Conservation (phyloP, 352 stramenopile species). For the Sclerospora graminicola region DNA sequence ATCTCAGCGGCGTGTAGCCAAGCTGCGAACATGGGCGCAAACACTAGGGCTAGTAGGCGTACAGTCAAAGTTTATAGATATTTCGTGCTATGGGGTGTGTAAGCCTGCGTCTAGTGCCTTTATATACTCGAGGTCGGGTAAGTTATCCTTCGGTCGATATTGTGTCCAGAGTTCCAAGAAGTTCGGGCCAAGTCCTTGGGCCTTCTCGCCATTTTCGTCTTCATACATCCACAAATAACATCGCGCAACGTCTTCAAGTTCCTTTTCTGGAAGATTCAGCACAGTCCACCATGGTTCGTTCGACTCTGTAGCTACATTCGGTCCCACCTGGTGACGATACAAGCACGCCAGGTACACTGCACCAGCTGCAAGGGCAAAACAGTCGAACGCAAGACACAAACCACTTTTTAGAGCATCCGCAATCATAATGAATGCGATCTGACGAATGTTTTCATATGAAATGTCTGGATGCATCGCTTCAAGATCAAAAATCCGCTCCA, state of each 20-base stretch:
- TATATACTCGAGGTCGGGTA: slow-evolving; percentile 51
- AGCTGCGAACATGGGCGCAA: no score
- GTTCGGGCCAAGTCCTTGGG: slow-evolving; percentile 25
- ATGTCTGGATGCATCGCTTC: slow-evolving; percentile 47
- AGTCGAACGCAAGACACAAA: slow-evolving; percentile 43
- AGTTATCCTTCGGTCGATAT: slow-evolving; percentile 43
- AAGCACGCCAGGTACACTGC: slow-evolving; percentile 66
- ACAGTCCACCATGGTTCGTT: slow-evolving; percentile 68
- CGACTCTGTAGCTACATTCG: slow-evolving; percentile 50
- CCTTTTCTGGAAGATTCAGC: slow-evolving; percentile 28
- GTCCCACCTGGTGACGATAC: slow-evolving; percentile 38
- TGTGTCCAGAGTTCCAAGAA: slow-evolving; percentile 43
- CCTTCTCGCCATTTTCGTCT: slow-evolving; percentile 25
- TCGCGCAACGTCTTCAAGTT: slow-evolving; percentile 52
- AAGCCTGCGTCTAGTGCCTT: slow-evolving; percentile 44
- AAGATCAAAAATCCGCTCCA: slow-evolving; percentile 47
- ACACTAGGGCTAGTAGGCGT: no score
- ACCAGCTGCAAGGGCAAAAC: slow-evolving; percentile 37
- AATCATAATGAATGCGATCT: slow-evolving; percentile 43
- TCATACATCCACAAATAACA: slow-evolving; percentile 62
- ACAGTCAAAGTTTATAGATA: no score
- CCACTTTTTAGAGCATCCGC: slow-evolving; percentile 49
- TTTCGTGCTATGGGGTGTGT: slow-evolving; percentile 14
- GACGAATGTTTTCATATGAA: slow-evolving; percentile 33
- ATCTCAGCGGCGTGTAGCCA: no score